Evolutionary conservation across 2,329 filamentous ascomycete genomes (phyloP).

Genomic region (Fusarium agapanthi): DNA sequence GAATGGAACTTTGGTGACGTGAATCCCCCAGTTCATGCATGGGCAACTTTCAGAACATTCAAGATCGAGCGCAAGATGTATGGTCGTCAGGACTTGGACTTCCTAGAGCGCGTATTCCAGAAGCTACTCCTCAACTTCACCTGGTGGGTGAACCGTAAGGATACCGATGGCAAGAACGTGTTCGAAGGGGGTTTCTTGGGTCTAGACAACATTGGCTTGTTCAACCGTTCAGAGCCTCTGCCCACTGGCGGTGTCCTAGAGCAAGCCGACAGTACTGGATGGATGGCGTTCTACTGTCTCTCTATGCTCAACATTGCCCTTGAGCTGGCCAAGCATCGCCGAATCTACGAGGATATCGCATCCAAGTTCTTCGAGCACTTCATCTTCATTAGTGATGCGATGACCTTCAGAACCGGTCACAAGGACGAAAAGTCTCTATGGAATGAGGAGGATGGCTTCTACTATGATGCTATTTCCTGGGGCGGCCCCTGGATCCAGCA

Average conservation of each 20-base stretch:
- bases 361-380: constrained; percentile 99
- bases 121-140: constrained; percentile 97
- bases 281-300: constrained; percentile 98
- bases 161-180: constrained; percentile 92
- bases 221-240: constrained; percentile 94
- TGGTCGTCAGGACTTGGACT: constrained; percentile 92
- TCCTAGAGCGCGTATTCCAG: constrained; percentile 95
- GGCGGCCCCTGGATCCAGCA: constrained; percentile 94
- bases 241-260: constrained; percentile 93
- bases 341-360: constrained; percentile 95
- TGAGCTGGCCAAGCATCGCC: constrained; percentile 92
- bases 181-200: constrained; percentile 97
- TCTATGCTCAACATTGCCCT: constrained; percentile 97
- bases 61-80: constrained; percentile 99
- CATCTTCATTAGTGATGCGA: constrained; percentile 96
- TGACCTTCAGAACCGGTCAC: constrained; percentile 80
- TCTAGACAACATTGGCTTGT: constrained; percentile 95
- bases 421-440: constrained; percentile 85
- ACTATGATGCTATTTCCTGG: constrained; percentile 98
- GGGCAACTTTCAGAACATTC: constrained; percentile 94
- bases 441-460: constrained; percentile 97
- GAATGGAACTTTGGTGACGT: constrained; percentile 99
- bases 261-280: constrained; percentile 96
- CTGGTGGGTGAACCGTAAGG: constrained; percentile 99
- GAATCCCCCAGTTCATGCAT: constrained; percentile 95